Evolutionary conservation across 1,284 basidiomycete species (phyloP), one percentile per base, ranked within the genome.

Genomic region (Coniferiporia weirii): DNA sequence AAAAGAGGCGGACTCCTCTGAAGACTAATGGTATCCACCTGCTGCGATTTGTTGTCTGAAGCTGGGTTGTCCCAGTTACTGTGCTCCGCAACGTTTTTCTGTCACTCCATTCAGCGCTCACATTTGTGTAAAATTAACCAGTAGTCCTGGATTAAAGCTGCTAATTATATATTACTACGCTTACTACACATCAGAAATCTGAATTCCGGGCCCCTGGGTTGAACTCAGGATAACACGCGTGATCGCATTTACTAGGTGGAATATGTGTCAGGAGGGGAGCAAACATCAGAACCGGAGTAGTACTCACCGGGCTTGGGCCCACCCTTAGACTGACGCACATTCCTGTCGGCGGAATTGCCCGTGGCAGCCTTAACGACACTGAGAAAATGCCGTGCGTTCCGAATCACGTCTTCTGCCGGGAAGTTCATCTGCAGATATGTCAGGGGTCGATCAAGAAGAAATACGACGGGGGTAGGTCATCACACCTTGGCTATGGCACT

Each of bases 141-240:
- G 2, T 40, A 40, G 38, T 40, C 38, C 9, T 40, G 38, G 3
- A 40, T 40, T 12, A 15, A 40, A 40, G 15, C 9, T 40, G 9
- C 27, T 27, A 27, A 27, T 52, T 38, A 15, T 46, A 46, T 15
- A n/a, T 44, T 36, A 45, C n/a, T n/a, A n/a, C n/a, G n/a, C n/a
- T 51, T 15, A 50, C 61, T 70, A 74, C 22, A 69, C 63, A 67
- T 88, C 85, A 55, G 78, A 75, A 68, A 92, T 81, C 64, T 81
- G 83, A 69, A 96, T 92, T 17, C 89, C 88, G 19, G 94, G 94
- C 15, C 93, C 93, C 68, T 90, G 87, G 40, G 83, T 85, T 27
- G 93, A 92, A 72, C 90, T 93, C 57, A 97, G 79, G 64, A 92
- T 79, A 20, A 94, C 86, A 64, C 85, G 85, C 40, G 75, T 79